phyloP scores from a whole-genome alignment of 2,329 filamentous ascomycete genomes.

The Fusarium multiceps region DNA sequence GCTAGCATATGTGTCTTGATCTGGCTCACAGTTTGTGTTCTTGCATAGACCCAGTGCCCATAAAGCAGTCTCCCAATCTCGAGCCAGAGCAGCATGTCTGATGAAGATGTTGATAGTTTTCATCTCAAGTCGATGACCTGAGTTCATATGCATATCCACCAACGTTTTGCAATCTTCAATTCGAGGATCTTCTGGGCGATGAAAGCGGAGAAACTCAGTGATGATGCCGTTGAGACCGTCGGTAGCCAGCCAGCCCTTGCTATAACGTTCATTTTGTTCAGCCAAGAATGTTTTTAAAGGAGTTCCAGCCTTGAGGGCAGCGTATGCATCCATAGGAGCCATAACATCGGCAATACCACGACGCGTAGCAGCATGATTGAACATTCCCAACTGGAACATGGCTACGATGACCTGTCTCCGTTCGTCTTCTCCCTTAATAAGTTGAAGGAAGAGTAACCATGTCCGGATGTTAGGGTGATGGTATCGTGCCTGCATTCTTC shows the following conservation, averaged over 20 bases:
- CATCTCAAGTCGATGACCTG: slow-evolving; percentile 43
- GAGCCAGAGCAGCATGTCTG: slow-evolving; percentile 43
- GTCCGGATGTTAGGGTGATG: slow-evolving; percentile 58
- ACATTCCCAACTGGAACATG: slow-evolving; percentile 60
- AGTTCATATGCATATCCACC: slow-evolving; percentile 41
- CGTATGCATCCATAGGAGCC: slow-evolving; percentile 57
- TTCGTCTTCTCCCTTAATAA: slow-evolving; percentile 69
- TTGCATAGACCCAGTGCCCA: slow-evolving; percentile 46
- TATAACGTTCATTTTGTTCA: slow-evolving; percentile 58
- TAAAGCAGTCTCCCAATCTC: slow-evolving; percentile 49
- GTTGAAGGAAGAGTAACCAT: slow-evolving; percentile 61
- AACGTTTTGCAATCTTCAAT: slow-evolving; percentile 47
- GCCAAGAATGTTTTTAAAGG: slow-evolving; percentile 53
- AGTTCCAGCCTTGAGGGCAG: slow-evolving; percentile 52
- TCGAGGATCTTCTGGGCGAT: slow-evolving; percentile 40
- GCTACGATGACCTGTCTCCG: slow-evolving; percentile 58
- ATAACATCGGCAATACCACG: slow-evolving; percentile 56
- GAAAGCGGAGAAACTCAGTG: slow-evolving; percentile 57
- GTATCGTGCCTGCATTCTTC: slow-evolving; percentile 55
- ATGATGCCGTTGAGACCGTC: slow-evolving; percentile 54
- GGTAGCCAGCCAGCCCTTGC: slow-evolving; percentile 57
- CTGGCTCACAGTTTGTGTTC: slow-evolving; percentile 38
- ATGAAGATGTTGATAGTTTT: slow-evolving; percentile 55
- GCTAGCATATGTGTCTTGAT: slow-evolving; percentile 50
- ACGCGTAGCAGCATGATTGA: slow-evolving; percentile 52